These are phyloP conservation scores for Aureobasidium pullulans DNA, from an alignment of 2,329 filamentous ascomycete species.

Conservation along the genomic window DNA sequence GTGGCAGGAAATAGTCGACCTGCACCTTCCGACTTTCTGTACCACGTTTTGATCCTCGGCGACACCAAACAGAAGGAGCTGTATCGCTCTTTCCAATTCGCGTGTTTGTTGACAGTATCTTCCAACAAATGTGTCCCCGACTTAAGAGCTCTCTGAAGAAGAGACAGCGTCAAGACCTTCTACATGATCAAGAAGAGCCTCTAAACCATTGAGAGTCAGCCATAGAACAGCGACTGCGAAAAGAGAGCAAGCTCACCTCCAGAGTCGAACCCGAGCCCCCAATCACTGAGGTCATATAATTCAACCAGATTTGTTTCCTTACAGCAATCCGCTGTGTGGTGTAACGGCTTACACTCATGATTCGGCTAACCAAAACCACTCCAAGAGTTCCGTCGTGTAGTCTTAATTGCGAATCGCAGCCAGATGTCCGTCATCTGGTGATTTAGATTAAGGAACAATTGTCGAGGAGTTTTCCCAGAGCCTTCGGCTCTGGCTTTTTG, in stretches of 20 bases:
- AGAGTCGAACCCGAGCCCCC: not conserved
- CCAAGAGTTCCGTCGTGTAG: not conserved
- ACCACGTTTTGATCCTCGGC: too few relatives aligned
- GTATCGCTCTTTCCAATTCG: too few relatives aligned
- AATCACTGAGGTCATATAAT: not conserved
- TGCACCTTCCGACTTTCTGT: not conserved
- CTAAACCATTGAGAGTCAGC: not conserved
- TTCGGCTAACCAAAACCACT: not conserved
- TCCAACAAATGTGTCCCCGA: too few relatives aligned
- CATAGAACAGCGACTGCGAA: not conserved
- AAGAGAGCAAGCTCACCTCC: not conserved
- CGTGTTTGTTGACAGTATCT: too few relatives aligned
- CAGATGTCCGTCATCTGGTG: not conserved
- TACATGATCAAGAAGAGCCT: too few relatives aligned
- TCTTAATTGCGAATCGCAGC: not conserved
- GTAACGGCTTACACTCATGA: not conserved
- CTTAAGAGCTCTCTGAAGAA: too few relatives aligned
- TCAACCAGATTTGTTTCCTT: not conserved
- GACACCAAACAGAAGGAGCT: too few relatives aligned
- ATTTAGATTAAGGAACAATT: not conserved
- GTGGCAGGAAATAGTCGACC: not conserved
- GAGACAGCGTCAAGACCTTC: too few relatives aligned
- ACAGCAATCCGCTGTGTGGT: not conserved
- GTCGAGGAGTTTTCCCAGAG: not conserved
- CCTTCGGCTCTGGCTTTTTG: not conserved